These are phyloP conservation scores for Globisporangium cederbergense DNA, from an alignment of 352 stramenopile species.

Conservation along the genomic window DNA sequence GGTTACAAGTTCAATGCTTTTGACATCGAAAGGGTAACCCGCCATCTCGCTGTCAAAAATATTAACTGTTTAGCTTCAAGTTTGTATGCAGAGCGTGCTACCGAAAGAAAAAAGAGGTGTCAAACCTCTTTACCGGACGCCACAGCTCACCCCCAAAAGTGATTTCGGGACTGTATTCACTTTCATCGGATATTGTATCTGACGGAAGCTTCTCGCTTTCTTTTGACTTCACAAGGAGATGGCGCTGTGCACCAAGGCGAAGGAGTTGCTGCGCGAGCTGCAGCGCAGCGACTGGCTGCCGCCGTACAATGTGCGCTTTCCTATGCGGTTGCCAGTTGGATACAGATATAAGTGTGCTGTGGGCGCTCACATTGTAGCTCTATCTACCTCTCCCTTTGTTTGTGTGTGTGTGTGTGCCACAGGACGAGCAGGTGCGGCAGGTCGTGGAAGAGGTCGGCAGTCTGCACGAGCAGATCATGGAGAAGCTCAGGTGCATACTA, in stretches of 20 bases:
- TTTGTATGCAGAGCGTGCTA: too few species aligned
- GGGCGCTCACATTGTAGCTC: neutral
- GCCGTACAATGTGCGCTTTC: slow-evolving; percentile 80
- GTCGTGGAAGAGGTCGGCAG: slow-evolving; percentile 70
- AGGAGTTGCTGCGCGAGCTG: slow-evolving; percentile 87
- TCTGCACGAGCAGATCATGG: slow-evolving; percentile 65
- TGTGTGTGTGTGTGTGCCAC: neutral
- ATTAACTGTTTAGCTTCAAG: too few species aligned
- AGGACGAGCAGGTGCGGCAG: slow-evolving; percentile 83
- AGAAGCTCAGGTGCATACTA: slow-evolving; percentile 56
- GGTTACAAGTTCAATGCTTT: too few species aligned
- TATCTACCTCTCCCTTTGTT: neutral
- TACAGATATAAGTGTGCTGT: neutral
- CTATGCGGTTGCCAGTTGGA: too few species aligned
- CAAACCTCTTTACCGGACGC: too few species aligned
- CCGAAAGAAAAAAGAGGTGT: too few species aligned
- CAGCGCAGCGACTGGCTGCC: slow-evolving; percentile 91
- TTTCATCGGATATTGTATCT: too few species aligned
- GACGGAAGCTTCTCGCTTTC: too few species aligned
- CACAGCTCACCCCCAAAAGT: too few species aligned
- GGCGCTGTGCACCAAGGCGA: slow-evolving; percentile 72
- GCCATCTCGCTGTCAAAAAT: too few species aligned
- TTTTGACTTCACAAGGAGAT: slow-evolving; percentile 21
- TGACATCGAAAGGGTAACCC: too few species aligned
- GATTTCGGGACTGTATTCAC: too few species aligned